Percentiles rank a stretch among this genome's conserved stretches.
phyloP scores from a whole-genome alignment of 2,329 filamentous ascomycete genomes.

The Botrytis deweyae region DNA sequence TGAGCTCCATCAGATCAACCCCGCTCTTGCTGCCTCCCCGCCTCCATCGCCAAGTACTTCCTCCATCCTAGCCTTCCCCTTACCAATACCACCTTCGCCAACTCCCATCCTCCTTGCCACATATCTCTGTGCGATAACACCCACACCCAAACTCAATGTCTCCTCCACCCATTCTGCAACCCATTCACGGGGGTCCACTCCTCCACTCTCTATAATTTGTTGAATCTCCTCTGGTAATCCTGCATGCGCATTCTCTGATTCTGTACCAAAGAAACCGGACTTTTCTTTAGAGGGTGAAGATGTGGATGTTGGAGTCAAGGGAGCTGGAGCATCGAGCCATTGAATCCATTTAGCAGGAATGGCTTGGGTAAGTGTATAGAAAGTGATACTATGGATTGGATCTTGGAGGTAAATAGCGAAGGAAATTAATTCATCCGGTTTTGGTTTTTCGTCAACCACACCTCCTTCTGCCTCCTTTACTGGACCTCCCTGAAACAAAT shows the following conservation, averaged over 20 bases:
- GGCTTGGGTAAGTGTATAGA: constrained; percentile 77
- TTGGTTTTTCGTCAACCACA: constrained; percentile 51
- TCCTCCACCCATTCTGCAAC: constrained; percentile 97
- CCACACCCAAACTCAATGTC: constrained; percentile 71
- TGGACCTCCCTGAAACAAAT: constrained; percentile 64
- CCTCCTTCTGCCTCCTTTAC: constrained; percentile 56
- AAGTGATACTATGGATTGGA: constrained; percentile 87
- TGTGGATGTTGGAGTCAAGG: constrained; percentile 50
- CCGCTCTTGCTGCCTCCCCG: constrained; percentile 60
- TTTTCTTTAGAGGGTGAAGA: constrained; percentile 35
- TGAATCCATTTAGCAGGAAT: constrained; percentile 83
- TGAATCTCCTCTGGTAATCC: constrained; percentile 79
- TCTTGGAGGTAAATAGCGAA: constrained; percentile 83
- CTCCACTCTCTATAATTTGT: constrained; percentile 73
- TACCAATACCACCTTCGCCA: constrained; percentile 69
- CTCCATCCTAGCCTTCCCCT: constrained; percentile 60
- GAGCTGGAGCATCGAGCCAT: constrained; percentile 81
- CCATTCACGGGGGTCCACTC: constrained; percentile 93
- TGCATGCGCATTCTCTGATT: constrained; percentile 43
- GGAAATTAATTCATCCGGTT: constrained; percentile 60
- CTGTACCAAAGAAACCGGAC: constrained; percentile 41
- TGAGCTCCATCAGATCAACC: constrained; percentile 39
- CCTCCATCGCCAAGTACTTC: constrained; percentile 56
- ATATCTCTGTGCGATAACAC: constrained; percentile 89
- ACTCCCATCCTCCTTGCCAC: constrained; percentile 95